Evolutionary conservation across 768 basidiomycete genomes (phyloP).

Genomic region (Clitopilus passeckerianus): DNA sequence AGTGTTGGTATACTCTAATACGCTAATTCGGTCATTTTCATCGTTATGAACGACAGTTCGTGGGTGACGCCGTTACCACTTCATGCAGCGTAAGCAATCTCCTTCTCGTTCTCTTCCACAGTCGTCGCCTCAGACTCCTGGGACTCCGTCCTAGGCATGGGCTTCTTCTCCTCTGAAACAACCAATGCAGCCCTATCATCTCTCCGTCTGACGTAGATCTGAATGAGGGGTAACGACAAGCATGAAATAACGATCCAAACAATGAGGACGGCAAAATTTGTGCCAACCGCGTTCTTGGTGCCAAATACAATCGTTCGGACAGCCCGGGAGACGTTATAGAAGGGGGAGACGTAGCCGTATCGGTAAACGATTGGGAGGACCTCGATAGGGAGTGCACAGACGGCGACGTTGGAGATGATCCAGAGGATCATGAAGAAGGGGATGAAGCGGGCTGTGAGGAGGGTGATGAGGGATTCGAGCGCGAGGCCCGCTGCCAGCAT

Average conservation of each 20-base stretch:
- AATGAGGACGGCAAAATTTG: constrained; percentile 49
- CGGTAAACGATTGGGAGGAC: constrained; percentile 41
- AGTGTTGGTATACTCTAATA: no score
- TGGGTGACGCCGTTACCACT: background rate
- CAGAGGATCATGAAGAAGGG: constrained; percentile 59
- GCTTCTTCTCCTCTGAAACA: constrained; percentile 4
- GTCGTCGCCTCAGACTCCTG: background rate
- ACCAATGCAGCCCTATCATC: background rate
- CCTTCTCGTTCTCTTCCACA: background rate
- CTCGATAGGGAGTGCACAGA: constrained; percentile 47
- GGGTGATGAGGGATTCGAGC: constrained; percentile 51
- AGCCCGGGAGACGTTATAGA: constrained; percentile 54
- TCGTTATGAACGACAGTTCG: background rate
- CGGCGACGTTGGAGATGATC: constrained; percentile 65
- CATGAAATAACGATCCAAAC: constrained; percentile 48
- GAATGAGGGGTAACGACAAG: constrained; percentile 41
- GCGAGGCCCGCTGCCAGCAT: constrained; percentile 61
- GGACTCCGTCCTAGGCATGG: background rate
- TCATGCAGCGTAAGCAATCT: background rate
- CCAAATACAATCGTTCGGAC: constrained; percentile 49
- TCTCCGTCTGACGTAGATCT: constrained; percentile 23
- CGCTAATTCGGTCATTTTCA: no score
- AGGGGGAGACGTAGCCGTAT: constrained; percentile 55
- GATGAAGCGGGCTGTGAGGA: constrained; percentile 47
- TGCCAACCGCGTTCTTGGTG: constrained; percentile 48